Percentiles rank a stretch among this genome's conserved stretches.
These are phyloP conservation scores for Tolypocladium endophyticum DNA, from an alignment of 2,329 filamentous ascomycete species.

Conservation along the genomic window DNA sequence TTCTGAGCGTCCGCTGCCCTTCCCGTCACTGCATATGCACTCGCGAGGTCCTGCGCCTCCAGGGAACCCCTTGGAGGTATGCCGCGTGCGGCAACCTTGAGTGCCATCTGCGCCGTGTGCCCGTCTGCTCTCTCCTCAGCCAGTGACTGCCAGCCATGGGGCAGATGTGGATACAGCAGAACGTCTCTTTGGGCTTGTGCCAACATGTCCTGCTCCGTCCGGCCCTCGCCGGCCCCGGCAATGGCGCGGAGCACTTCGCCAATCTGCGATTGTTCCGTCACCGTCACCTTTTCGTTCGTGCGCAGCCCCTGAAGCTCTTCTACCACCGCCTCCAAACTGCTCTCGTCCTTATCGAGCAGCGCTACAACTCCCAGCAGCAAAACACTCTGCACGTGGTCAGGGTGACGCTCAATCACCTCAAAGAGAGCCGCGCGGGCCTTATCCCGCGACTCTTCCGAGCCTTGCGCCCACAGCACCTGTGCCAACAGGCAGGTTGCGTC, in stretches of 20 bases:
- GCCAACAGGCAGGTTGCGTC: conserved; percentile 82
- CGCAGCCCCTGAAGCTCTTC: conserved; percentile 67
- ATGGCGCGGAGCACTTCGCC: conserved; percentile 68
- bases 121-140: conserved; percentile 45
- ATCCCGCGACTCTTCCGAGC: conserved; percentile 60
- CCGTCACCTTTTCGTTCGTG: conserved; percentile 51
- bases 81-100: conserved; percentile 64
- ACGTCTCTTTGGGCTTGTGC: conserved; percentile 65
- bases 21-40: conserved; percentile 65
- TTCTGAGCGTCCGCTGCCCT: conserved; percentile 63
- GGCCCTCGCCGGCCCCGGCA: conserved; percentile 43
- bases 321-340: conserved; percentile 69
- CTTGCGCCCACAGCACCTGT: conserved; percentile 88
- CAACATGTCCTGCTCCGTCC: conserved; percentile 39
- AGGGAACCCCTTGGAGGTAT: conserved; percentile 64
- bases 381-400: conserved; percentile 69
- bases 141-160: conserved; percentile 72
- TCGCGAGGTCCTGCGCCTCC: conserved; percentile 57
- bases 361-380: conserved; percentile 77
- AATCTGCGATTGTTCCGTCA: conserved; percentile 56
- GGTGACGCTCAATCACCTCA: conserved; percentile 61
- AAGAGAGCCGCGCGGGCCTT: conserved; percentile 74
- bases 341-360: conserved; percentile 66
- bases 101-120: conserved; percentile 63
- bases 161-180: conserved; percentile 69